Base-by-base conservation (phyloP, 148 eudicot genomes). In the Rhododendron henanense region DNA sequence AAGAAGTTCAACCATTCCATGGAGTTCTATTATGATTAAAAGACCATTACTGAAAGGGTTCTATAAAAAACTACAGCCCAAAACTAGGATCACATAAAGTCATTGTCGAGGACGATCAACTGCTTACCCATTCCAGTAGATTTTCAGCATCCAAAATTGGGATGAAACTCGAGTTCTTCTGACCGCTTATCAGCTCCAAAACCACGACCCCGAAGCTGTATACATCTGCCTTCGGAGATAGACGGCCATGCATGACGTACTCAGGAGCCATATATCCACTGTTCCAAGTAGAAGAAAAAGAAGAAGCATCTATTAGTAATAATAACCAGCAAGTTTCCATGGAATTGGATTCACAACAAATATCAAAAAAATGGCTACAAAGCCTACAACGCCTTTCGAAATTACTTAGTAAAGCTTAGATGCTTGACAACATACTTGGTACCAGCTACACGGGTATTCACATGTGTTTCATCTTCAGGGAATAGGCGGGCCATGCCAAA, bases 241-340 rank as follows among this genome's bases (percentile, higher is more conserved):
- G 89, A 51, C 85, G 87, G n/a, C 97, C 98, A 73, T 92, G 92
- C 97, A 94, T 87, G 81, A 94, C 88, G 44, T 95, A 95, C 88
- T 94, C 98, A 6, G 98, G 98, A 41, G 98, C 97, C 98, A 96
- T 96, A 84, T 96, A 96, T 57, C 98, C 98, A 90, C 98, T 96
- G 92, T 90, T 78, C 84, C 51, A 86, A 84, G 81, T 51, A 50
- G 13, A 87, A 81, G 7, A 41, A 41, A 41, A 41, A 41, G 1
- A 41, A 41, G 45, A 41, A 41, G 19, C 73, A 81, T 89, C 39
- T 13, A 65, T 85, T 53, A 79, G 71, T n/a, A 13, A 55, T 63
- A 44, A 67, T 33, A 55, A 31, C 41, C 35, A 23, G 14, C 21
- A 79, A 84, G 45, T 79, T 33, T 79, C 76, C 44, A 65, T 4